These are phyloP conservation scores for Mrakia blollopis DNA, from an alignment of 768 basidiomycete species.

Conservation along the genomic window DNA sequence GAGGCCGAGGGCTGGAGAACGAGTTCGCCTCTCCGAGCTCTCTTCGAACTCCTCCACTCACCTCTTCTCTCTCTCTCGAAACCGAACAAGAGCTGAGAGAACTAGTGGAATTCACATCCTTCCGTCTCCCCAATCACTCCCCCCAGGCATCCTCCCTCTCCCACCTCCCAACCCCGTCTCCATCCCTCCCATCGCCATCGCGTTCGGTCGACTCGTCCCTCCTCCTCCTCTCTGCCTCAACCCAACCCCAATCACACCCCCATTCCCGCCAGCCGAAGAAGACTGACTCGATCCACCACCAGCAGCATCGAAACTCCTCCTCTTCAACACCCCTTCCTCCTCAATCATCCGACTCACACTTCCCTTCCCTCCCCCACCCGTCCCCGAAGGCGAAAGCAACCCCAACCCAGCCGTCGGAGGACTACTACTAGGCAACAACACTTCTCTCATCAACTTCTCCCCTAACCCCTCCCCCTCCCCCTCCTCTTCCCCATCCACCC, in stretches of 20 bases:
- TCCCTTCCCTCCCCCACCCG: not conserved
- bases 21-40: too few relatives aligned
- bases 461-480: not conserved
- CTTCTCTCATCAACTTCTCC: slow-evolving; percentile 13
- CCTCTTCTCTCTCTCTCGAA: too few relatives aligned
- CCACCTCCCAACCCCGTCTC: slow-evolving; percentile 16
- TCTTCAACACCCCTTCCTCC: slow-evolving; percentile 13
- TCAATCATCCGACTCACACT: slow-evolving; percentile 7
- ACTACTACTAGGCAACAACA: not conserved
- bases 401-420: not conserved
- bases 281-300: not conserved
- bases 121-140: slow-evolving; percentile 11
- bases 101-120: not conserved
- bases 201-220: not conserved
- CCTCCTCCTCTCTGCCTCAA: not conserved
- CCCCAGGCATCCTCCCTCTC: slow-evolving; percentile 7
- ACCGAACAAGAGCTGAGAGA: too few relatives aligned
- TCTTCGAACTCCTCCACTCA: too few relatives aligned
- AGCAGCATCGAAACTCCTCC: not conserved
- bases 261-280: not conserved
- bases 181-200: not conserved
- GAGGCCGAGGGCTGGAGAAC: too few relatives aligned
- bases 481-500: not conserved
- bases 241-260: not conserved
- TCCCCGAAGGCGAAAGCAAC: not conserved